Conservation (phyloP, 257 asterid genomes). For the Asclepias syriaca region DNA sequence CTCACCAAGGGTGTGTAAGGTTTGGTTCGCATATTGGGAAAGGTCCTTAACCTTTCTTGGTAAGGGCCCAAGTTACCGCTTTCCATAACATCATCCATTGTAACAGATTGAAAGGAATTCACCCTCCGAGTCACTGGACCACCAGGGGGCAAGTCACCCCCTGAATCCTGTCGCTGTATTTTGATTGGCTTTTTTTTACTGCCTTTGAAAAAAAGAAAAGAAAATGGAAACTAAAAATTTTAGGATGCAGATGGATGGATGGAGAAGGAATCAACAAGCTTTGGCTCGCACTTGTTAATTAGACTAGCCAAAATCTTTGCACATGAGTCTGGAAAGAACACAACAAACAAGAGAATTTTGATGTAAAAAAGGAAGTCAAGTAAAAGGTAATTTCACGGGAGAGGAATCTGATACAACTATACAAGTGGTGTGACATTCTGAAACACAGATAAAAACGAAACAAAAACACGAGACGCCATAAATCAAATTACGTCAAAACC, state of each 20-base stretch:
- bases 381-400: no score
- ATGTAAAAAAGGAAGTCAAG: background rate
- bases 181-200: conserved; percentile 2
- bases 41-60: conserved; percentile 72
- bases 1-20: conserved; percentile 85
- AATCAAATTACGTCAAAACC: background rate
- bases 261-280: background rate
- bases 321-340: background rate
- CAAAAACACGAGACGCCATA: background rate
- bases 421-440: no score
- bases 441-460: background rate
- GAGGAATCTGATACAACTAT: background rate
- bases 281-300: background rate
- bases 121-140: conserved; percentile 73
- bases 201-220: background rate
- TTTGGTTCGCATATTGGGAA: conserved; percentile 84
- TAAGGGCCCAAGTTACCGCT: conserved; percentile 71
- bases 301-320: background rate
- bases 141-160: conserved; percentile 87
- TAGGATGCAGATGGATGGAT: background rate
- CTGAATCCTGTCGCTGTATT: conserved; percentile 71
- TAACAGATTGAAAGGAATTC: conserved; percentile 69
- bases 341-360: background rate
- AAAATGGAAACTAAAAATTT: background rate
- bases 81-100: conserved; percentile 91